These are phyloP conservation scores for Pythium periplocum DNA, from an alignment of 352 stramenopile genomes.

Conservation along the genomic window DNA sequence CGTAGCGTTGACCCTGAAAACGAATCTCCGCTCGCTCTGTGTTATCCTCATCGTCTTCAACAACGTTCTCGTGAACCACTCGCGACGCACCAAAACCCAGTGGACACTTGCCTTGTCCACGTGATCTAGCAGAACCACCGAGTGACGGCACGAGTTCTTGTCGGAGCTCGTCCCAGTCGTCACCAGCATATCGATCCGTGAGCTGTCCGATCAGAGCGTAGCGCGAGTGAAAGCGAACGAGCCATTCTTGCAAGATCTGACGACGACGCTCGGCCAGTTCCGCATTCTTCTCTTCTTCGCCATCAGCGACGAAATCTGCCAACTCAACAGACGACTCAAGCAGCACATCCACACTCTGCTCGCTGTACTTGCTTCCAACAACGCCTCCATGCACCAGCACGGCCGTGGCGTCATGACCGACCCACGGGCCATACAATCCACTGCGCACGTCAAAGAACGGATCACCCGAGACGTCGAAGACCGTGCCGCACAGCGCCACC, in stretches of 20 bases:
- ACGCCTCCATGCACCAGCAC: conserved; percentile 31
- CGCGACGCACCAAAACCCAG: conserved; percentile 47
- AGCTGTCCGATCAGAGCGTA: conserved; percentile 44
- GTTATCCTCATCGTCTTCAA: conserved; percentile 9
- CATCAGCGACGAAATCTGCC: neutral
- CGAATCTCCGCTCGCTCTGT: conserved; percentile 17
- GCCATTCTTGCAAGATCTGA: conserved; percentile 48
- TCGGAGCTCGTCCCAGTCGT: conserved; percentile 38
- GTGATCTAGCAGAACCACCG: conserved; percentile 8
- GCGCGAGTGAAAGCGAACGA: conserved; percentile 37
- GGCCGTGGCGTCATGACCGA: conserved; percentile 46
- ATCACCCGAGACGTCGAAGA: conserved; percentile 44
- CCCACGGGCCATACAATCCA: conserved; percentile 47
- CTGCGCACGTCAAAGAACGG: conserved; percentile 34
- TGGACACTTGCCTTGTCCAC: conserved; percentile 37
- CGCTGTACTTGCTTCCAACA: conserved; percentile 2
- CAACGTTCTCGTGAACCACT: conserved; percentile 17
- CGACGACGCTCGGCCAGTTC: conserved; percentile 21
- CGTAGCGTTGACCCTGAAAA: conserved; percentile 52
- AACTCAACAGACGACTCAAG: conserved; percentile 15
- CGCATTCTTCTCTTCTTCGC: conserved; percentile 1
- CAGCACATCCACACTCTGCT: conserved; percentile 7
- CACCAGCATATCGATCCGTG: conserved; percentile 35
- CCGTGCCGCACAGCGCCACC: conserved; percentile 50
- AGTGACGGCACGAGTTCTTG: conserved; percentile 23